Percentiles rank a stretch among this genome's conserved stretches.
Evolutionary conservation across 257 asterid species (phyloP).

Genomic region (Solanum gandarillasii): DNA sequence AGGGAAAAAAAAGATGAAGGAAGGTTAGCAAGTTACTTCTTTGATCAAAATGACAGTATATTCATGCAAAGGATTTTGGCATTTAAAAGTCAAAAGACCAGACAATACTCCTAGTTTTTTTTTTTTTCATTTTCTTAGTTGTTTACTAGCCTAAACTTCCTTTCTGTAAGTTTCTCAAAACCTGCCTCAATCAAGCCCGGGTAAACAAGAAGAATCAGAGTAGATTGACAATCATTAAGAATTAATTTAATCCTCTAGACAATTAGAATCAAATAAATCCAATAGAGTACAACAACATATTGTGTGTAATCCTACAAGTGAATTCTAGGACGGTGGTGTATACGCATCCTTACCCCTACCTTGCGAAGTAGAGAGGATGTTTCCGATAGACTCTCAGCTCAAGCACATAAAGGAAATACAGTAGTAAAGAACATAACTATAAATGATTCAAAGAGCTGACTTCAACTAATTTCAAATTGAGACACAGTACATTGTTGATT

Average conservation of each 20-base stretch:
- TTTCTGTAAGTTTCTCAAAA: neutral
- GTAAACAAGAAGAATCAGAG: neutral
- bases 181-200: no score
- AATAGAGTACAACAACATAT: neutral
- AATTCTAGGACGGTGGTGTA: neutral
- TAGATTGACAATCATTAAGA: neutral
- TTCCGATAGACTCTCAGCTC: neutral
- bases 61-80: neutral
- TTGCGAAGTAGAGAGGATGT: neutral
- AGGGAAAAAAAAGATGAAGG: neutral
- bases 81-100: neutral
- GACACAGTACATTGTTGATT: neutral
- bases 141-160: neutral
- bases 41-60: neutral
- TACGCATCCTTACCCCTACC: neutral
- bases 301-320: neutral
- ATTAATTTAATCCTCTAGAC: neutral
- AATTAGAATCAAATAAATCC: neutral
- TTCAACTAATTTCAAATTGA: neutral
- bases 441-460: neutral
- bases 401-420: neutral
- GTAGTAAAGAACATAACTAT: neutral
- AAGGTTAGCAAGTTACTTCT: neutral
- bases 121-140: neutral
- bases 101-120: neutral